Evolutionary conservation across 257 asterid genomes (phyloP).

Genomic region (Rehmannia glutinosa): DNA sequence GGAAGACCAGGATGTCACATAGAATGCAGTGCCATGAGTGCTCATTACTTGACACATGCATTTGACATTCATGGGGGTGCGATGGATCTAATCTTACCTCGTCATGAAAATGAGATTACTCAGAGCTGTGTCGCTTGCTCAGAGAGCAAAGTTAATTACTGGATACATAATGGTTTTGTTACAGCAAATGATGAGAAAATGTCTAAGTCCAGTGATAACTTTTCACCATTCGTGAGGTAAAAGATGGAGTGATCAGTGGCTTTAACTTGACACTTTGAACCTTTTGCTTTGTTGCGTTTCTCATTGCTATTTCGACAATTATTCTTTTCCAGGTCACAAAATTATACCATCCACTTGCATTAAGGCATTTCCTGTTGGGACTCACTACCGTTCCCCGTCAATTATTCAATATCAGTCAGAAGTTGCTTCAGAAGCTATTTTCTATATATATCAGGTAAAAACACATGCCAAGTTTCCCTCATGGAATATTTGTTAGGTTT

Average conservation of each 20-base stretch:
- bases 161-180: conserved; percentile 89
- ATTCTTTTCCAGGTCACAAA: too few relatives aligned
- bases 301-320: conserved; percentile 1
- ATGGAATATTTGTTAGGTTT: background rate
- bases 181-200: conserved; percentile 78
- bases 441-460: conserved; percentile 78
- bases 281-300: conserved; percentile 13
- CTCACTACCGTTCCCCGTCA: conserved; percentile 82
- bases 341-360: conserved; percentile 80
- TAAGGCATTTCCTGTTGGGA: conserved; percentile 82
- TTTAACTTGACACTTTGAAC: conserved; percentile 25
- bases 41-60: conserved; percentile 65
- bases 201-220: conserved; percentile 81
- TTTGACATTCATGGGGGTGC: conserved; percentile 97
- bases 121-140: conserved; percentile 91
- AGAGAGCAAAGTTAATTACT: conserved; percentile 66
- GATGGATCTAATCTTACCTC: conserved; percentile 89
- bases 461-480: background rate
- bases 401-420: conserved; percentile 70
- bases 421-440: conserved; percentile 71
- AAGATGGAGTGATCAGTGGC: background rate
- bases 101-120: conserved; percentile 89
- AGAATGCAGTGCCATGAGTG: conserved; percentile 96
- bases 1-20: conserved; percentile 99
- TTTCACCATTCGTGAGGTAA: conserved; percentile 91